Percentiles rank a stretch among this genome's conserved stretches.
These are phyloP conservation scores for Babesia bigemina DNA, from an alignment of 169 alveolate species.

Conservation along the genomic window DNA sequence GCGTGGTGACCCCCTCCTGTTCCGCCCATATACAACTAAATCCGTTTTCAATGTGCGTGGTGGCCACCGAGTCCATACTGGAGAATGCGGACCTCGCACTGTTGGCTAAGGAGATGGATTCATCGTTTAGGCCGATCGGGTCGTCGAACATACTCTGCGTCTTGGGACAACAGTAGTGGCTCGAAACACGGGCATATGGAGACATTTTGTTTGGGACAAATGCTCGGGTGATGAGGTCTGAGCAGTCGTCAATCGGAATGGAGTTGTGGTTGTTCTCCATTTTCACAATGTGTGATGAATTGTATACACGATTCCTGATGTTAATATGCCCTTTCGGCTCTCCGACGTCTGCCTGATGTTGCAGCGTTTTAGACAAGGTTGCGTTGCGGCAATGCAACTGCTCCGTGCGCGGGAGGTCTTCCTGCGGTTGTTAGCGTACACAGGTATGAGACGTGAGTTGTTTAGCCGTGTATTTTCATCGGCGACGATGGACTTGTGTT, in stretches of 20 bases:
- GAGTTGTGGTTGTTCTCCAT: conserved; percentile 12
- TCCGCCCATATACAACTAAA: conserved; percentile 14
- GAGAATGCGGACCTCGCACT: conserved; percentile 26
- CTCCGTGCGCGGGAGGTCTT: too few species aligned
- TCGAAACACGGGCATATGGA: conserved; percentile 12
- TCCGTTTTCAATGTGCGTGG: conserved; percentile 19
- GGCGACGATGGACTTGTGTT: too few species aligned
- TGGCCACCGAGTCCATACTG: conserved; percentile 24
- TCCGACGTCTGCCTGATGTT: too few species aligned
- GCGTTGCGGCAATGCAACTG: too few species aligned
- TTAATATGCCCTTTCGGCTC: too few species aligned
- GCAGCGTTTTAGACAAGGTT: too few species aligned
- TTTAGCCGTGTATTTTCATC: too few species aligned
- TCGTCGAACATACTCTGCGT: not conserved
- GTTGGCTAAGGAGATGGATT: not conserved
- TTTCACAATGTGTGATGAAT: not conserved
- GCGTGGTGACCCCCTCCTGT: conserved; percentile 12
- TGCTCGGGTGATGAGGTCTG: conserved; percentile 30
- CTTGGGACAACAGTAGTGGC: not conserved
- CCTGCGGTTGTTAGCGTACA: too few species aligned
- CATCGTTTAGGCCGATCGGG: not conserved
- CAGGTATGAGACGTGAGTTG: too few species aligned
- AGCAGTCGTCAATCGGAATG: conserved; percentile 3
- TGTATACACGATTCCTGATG: too few species aligned
- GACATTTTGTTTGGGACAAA: conserved; percentile 27